Base-by-base conservation (phyloP, 257 asterid species). In the Anisodus acutangulus region DNA sequence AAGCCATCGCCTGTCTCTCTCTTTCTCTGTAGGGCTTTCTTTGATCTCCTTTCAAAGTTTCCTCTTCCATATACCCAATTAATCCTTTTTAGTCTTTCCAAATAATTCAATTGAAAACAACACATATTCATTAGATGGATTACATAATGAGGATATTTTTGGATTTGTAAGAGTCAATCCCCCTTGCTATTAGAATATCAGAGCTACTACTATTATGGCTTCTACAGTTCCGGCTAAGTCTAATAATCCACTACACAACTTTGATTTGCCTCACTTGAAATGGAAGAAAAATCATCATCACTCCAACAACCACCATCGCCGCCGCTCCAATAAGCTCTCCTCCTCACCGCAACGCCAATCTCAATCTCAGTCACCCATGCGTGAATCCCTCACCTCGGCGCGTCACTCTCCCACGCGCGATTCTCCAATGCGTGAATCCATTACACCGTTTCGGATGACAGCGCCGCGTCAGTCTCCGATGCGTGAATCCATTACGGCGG, bases 151-250 rank as follows among this genome's bases (percentile, higher is more conserved):
- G 81, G n/a, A 6, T 11, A 22, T 22, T 49, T 26, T 76, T 51
- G 63, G 81, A 19, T 22, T 71, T 35, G 4, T 8, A 19, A 8
- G 71, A 31, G 16, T 64, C 5, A 45, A 72, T 43, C 13, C 9
- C 37, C 80, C 22, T 76, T 22, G 37, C 2, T 45, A 45, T 62
- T 58, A 68, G 2, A 31, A 31, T 31, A 31, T 31, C 35, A 31
- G 35, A 31, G 35, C 35, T 31, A 1, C 35, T 31, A 31, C 2
- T 45, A 78, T 51, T 12, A 87, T 87, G 91, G 87, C 87, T 55
- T 85, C 91, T 39, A 88, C 92, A 6, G 92, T 81, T 19, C 95
- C 97, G 63, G 92, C 92, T 12, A 93, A 93, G 87, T 90, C 97
- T 71, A 60, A 54, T 76, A 94, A 90, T 88, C 91, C 94, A 86